Base-by-base conservation (phyloP, 345 rosid genomes). In the Aquilaria malaccensis region DNA sequence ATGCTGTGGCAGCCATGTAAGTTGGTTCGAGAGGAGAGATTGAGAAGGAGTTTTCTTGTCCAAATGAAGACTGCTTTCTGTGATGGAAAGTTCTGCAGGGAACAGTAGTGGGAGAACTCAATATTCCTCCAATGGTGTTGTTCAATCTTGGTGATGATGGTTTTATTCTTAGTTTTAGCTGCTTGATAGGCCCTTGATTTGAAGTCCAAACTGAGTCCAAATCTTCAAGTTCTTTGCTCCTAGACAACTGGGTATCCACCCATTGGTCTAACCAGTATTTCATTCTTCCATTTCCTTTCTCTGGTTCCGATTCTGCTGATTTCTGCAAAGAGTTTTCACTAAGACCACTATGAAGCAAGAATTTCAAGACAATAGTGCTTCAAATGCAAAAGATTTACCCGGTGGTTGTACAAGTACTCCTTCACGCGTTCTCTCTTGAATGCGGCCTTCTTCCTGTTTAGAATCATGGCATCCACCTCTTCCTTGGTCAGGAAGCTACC, bases 1-100 rank as follows among this genome's bases (percentile, higher is more conserved):
- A 89, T 76, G 85, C 85, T 11, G 98, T 93, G 58, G 94, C 82
- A 55, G 94, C 88, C 98, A 93, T 93, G 69, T 93, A 93, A 53
- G 96, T 78, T 56, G 96, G 98, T 13, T 79, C 50, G 7, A 61
- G 47, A 43, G 70, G 84, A 30, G 87, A 73, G 33, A 72, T 56
- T 3, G 81, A 51, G 64, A 68, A 80, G 2, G 69, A 62, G 22
- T 77, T 83, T 53, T 92, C 96, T 10, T 88, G 89, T 50, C 89
- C 87, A n/a, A 77, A 11, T 1, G 96, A 89, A 60, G 55, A 71
- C 60, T 83, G 94, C 75, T 75, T 93, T 68, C 67, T 76, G 59
- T 89, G 90, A 58, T 71, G 81, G 52, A 63, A 69, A 11, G 70
- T 71, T 66, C 84, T 87, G 70, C 81, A 75, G 2, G 80, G 65